Evolutionary conservation across 805 yeast genomes (phyloP).

Genomic region (Ascoidea rubescens): DNA sequence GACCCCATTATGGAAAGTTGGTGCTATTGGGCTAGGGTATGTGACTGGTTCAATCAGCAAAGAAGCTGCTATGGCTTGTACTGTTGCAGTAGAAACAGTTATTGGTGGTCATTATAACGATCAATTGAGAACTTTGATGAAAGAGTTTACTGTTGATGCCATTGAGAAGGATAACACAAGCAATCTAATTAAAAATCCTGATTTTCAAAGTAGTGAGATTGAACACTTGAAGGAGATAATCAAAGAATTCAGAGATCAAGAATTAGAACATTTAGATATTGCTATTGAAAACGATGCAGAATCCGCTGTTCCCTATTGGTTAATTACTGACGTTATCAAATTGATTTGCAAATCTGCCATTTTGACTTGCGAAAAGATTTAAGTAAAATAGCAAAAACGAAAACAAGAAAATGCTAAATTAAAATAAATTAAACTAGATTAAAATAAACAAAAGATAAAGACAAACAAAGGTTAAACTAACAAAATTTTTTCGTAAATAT

Average conservation of each 20-base stretch:
- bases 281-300: conserved; percentile 89
- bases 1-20: conserved; percentile 88
- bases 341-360: conserved; percentile 77
- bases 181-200: conserved; percentile 11
- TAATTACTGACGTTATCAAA: conserved; percentile 81
- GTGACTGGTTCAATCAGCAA: conserved; percentile 78
- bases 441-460: no score
- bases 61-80: conserved; percentile 99
- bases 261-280: conserved; percentile 86
- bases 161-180: conserved; percentile 18
- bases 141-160: conserved; percentile 39
- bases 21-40: conserved; percentile 78
- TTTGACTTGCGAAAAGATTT: conserved; percentile 79
- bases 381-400: conserved; percentile 7
- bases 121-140: conserved; percentile 66
- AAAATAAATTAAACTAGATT: no score
- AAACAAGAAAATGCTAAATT: no score
- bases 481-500: no score
- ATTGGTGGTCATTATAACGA: conserved; percentile 93
- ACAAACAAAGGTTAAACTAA: no score
- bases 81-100: conserved; percentile 97
- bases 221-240: conserved; percentile 44
- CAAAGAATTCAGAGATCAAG: conserved; percentile 79
- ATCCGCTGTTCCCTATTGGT: conserved; percentile 81
- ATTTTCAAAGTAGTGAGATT: conserved; percentile 38